Conservation (phyloP, 1,284 basidiomycete genomes). For the Paramarasmius palmivorus region DNA sequence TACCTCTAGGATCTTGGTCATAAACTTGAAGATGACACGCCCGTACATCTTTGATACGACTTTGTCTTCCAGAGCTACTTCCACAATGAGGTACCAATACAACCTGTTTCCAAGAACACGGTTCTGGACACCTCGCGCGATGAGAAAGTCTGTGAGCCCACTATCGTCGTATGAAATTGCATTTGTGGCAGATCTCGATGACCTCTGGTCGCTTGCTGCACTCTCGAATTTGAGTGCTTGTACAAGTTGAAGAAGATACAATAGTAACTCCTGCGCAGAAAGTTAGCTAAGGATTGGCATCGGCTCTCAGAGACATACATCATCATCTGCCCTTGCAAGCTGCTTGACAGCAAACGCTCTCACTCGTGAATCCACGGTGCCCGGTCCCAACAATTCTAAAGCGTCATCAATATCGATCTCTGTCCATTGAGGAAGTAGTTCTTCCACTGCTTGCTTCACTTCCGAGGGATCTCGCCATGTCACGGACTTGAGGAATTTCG, state of each 20-base stretch:
- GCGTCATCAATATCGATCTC: constrained; percentile 98
- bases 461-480: constrained; percentile 97
- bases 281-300: constrained; percentile 11
- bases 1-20: constrained; percentile 85
- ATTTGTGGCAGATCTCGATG: constrained; percentile 63
- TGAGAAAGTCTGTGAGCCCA: constrained; percentile 89
- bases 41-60: constrained; percentile 91
- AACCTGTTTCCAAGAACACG: constrained; percentile 87
- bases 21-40: constrained; percentile 85
- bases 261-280: constrained; percentile 73
- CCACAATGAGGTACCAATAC: constrained; percentile 98
- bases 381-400: constrained; percentile 90
- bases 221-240: constrained; percentile 97
- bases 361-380: constrained; percentile 89
- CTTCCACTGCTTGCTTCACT: constrained; percentile 97
- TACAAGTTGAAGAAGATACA: constrained; percentile 95
- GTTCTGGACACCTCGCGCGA: constrained; percentile 82
- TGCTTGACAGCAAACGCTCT: constrained; percentile 93
- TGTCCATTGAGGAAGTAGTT: constrained; percentile 94
- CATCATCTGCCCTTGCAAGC: constrained; percentile 90
- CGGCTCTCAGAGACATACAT: constrained; percentile 67
- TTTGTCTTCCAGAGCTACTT: constrained; percentile 80
- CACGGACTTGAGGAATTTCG: constrained; percentile 98
- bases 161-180: constrained; percentile 82
- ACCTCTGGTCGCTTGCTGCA: constrained; percentile 68